Evolutionary conservation across 2,329 filamentous ascomycete species (phyloP).

Genomic region (Byssoonygena ceratinophila): DNA sequence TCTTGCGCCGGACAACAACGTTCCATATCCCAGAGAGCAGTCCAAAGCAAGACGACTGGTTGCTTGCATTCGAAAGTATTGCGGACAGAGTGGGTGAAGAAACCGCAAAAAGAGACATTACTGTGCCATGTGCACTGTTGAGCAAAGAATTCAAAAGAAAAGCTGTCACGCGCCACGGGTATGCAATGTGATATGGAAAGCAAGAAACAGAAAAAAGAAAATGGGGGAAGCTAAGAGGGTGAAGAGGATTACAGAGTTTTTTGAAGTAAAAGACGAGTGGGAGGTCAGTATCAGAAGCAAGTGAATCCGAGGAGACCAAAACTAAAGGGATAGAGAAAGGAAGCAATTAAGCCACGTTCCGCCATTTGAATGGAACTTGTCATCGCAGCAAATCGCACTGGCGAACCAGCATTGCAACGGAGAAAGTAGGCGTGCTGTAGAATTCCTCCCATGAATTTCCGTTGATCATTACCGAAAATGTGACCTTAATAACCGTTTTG

Average conservation of each 20-base stretch:
- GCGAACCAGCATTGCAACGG: neutral
- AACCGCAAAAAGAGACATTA: conserved; percentile 1
- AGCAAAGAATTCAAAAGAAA: neutral
- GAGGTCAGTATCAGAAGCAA: neutral
- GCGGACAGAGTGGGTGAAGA: neutral
- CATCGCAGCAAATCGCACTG: neutral
- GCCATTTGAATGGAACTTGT: neutral
- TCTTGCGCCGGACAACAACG: conserved; percentile 6
- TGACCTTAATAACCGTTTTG: neutral
- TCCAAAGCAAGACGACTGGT: neutral
- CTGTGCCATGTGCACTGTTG: neutral
- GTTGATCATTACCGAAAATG: conserved; percentile 8
- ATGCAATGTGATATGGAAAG: conserved; percentile 5
- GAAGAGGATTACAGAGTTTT: conserved; percentile 5
- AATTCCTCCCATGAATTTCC: neutral
- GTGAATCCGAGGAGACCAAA: neutral
- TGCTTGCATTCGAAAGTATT: neutral
- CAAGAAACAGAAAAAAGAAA: neutral
- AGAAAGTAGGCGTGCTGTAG: neutral
- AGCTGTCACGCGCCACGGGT: conserved; percentile 8
- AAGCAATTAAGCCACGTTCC: neutral
- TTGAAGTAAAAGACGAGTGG: neutral
- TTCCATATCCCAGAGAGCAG: neutral
- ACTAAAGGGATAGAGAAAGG: neutral
- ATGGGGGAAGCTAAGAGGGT: conserved; percentile 1